Evolutionary conservation across 441 rosid species (phyloP).

Genomic region (Populus tomentosa): DNA sequence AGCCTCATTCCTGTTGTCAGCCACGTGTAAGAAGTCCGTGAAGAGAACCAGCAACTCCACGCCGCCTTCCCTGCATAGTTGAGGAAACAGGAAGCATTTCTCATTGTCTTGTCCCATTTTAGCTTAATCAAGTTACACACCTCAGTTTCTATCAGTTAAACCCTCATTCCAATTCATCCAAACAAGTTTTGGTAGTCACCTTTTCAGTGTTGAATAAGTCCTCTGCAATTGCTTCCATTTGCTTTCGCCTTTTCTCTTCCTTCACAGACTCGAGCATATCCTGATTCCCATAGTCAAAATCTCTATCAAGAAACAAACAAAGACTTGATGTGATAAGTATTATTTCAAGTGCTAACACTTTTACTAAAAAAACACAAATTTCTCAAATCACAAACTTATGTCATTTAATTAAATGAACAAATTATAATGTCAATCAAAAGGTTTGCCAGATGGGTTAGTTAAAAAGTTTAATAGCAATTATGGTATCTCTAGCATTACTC

Average conservation of each 20-base stretch:
- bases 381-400: neutral
- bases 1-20: neutral
- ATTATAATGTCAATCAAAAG: neutral
- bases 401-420: neutral
- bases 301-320: slow-evolving; percentile 37
- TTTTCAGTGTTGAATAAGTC: slow-evolving; percentile 70
- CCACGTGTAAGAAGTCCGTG: slow-evolving; percentile 42
- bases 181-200: slow-evolving; percentile 33
- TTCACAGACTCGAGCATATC: slow-evolving; percentile 50
- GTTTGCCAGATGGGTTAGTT: neutral
- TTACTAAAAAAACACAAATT: neutral
- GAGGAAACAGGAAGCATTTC: neutral
- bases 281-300: slow-evolving; percentile 39
- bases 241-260: slow-evolving; percentile 85
- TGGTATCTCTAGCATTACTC: neutral
- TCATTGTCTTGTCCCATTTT: neutral
- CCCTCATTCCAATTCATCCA: neutral
- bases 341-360: no score
- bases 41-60: slow-evolving; percentile 54
- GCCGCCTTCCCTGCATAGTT: slow-evolving; percentile 56
- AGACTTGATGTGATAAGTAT: neutral
- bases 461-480: neutral
- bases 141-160: neutral
- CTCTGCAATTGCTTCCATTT: slow-evolving; percentile 87
- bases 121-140: neutral